Evolutionary conservation across 768 basidiomycete genomes (phyloP), one percentile per base, ranked within the genome.

Genomic region (Russula compacta): DNA sequence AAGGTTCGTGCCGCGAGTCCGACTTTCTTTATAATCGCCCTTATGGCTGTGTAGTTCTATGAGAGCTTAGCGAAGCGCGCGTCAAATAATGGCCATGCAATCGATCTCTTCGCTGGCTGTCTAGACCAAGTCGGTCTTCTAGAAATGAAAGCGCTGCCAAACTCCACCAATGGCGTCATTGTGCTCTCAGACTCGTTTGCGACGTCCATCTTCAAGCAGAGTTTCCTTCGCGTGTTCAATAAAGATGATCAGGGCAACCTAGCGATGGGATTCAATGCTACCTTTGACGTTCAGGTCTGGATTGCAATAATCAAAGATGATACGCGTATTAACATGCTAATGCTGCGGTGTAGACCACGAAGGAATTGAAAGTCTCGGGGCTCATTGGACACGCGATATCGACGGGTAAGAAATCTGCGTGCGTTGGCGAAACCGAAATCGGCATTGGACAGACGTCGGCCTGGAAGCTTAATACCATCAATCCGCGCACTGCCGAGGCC

Each of bases 191-290:
- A 99, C 70, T 95, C 94, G 0, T 99, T 98, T 72, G 86, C 90
- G 11, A 98, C 95, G 10, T 93, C 93, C 29, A 97, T 98, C 71
- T 98, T 98, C 84, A 98, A 98, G 77, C 95, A 98, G 73, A 91
- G 87, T 68, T 98, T 97, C 85, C 80, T 97, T 44, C 84, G 94
- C 44, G 77, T 95, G 44, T 93, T 99, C 73, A 84, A 80, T 69
- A 98, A 97, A 72, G 95, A 95, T 66, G 91, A 89, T 17, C 84
- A 95, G 64, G 95, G 95, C 1, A 81, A 89, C 65, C 79, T 98
- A 32, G 84, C 89, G 69, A 98, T 98, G 95, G 97, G 95, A 58
- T 98, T 98, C 78, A 99, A 98, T 68, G 97, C 94, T 10, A 98
- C 94, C 0, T 95, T 99, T 67, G 97, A 98, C 71, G 95, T 99